Percentiles rank a stretch among this genome's conserved stretches.
phyloP scores from a whole-genome alignment of 768 basidiomycete genomes.

The Rhizopogon sp. region DNA sequence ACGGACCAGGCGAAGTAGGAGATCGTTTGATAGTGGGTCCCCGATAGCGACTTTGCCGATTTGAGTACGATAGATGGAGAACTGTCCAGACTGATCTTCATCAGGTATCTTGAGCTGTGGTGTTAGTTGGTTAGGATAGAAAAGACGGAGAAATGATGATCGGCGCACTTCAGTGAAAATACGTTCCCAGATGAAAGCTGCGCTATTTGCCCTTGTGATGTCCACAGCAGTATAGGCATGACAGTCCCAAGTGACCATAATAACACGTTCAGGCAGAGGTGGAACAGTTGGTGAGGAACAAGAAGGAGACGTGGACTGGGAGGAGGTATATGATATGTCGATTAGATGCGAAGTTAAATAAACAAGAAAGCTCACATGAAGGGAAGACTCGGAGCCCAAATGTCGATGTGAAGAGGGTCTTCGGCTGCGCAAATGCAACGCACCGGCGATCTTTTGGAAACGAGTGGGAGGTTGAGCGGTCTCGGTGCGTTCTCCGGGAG shows the following conservation, averaged over 20 bases:
- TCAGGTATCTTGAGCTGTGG: slow-evolving; percentile 72
- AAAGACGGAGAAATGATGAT: slow-evolving; percentile 1
- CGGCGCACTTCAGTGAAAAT: slow-evolving; percentile 70
- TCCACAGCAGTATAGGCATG: slow-evolving; percentile 72
- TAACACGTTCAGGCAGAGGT: slow-evolving; percentile 32
- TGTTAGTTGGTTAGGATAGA: slow-evolving; percentile 2
- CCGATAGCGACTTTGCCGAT: slow-evolving; percentile 76
- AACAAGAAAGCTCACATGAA: slow-evolving; percentile 9
- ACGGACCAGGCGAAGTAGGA: slow-evolving; percentile 66
- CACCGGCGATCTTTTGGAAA: slow-evolving; percentile 28
- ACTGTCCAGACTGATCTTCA: slow-evolving; percentile 67
- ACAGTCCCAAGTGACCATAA: slow-evolving; percentile 75
- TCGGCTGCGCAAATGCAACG: slow-evolving; percentile 16
- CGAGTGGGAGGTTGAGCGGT: slow-evolving; percentile 22
- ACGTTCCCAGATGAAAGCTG: slow-evolving; percentile 70
- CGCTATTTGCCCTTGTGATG: slow-evolving; percentile 58
- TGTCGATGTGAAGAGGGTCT: slow-evolving; percentile 25
- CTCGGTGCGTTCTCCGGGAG: slow-evolving; percentile 24
- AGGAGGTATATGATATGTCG: slow-evolving; percentile 5
- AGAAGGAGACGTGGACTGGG: slow-evolving; percentile 26
- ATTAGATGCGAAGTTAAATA: slow-evolving; percentile 3
- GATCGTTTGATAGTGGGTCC: slow-evolving; percentile 66
- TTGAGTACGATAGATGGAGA: slow-evolving; percentile 84
- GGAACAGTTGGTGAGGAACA: slow-evolving; percentile 21
- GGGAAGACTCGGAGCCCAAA: slow-evolving; percentile 14